phyloP scores from a whole-genome alignment of 768 basidiomycete genomes.

The Leccinum disarticulatum region DNA sequence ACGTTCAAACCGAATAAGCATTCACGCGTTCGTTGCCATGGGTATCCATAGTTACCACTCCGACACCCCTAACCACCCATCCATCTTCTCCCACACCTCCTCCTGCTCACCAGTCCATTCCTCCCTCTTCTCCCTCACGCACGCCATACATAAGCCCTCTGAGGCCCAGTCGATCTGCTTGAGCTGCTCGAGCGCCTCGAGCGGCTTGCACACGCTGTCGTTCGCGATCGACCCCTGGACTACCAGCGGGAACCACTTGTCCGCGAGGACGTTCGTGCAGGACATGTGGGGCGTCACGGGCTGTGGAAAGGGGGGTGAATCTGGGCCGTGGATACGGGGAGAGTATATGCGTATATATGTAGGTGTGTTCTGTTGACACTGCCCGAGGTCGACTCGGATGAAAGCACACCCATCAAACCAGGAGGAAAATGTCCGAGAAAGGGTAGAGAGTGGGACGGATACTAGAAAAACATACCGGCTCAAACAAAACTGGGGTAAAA shows the following conservation, averaged over 20 bases:
- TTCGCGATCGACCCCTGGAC: constrained; percentile 62
- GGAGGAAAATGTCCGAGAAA: background rate
- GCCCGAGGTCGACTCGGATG: too few species aligned
- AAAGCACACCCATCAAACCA: background rate
- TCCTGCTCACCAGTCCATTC: constrained; percentile 68
- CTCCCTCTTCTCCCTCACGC: constrained; percentile 54
- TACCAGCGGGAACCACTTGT: constrained; percentile 70
- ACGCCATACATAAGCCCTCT: constrained; percentile 58
- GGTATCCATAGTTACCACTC: too few species aligned
- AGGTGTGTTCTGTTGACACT: background rate
- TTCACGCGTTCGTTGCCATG: too few species aligned
- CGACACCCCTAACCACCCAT: constrained; percentile 47
- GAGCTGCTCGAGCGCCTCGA: constrained; percentile 66
- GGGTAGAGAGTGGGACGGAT: background rate
- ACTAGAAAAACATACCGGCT: constrained; percentile 40
- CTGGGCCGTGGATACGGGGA: background rate
- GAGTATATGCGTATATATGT: background rate
- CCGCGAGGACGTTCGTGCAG: constrained; percentile 72
- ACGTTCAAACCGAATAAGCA: too few species aligned
- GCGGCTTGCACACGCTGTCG: constrained; percentile 65
- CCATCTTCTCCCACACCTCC: constrained; percentile 59
- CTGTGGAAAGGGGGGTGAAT: constrained; percentile 12
- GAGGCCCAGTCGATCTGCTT: constrained; percentile 58
- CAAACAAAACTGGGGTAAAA: constrained; percentile 74
- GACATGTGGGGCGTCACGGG: constrained; percentile 67